These are phyloP conservation scores for Stemphylium lycopersici DNA, from an alignment of 2,329 filamentous ascomycete genomes.

Conservation along the genomic window DNA sequence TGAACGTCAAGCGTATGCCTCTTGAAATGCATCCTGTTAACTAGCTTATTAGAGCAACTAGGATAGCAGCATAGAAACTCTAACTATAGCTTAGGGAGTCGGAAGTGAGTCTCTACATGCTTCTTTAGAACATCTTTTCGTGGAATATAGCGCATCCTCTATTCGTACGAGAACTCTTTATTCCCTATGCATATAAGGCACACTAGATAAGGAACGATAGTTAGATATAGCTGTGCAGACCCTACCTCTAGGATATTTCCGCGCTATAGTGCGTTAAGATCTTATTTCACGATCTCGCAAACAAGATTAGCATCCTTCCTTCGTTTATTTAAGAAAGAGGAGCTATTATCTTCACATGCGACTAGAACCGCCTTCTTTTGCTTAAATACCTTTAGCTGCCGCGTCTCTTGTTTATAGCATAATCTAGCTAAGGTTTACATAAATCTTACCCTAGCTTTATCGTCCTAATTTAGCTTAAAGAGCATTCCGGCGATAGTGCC, in stretches of 20 bases:
- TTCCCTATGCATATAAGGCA: slow-evolving; percentile 26
- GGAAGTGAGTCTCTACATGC: slow-evolving; percentile 20
- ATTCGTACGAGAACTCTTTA: slow-evolving; percentile 15
- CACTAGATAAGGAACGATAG: slow-evolving; percentile 9
- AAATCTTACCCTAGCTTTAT: slow-evolving; percentile 18
- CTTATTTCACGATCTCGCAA: slow-evolving; percentile 7
- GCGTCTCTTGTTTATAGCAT: slow-evolving; percentile 20
- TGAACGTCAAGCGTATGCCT: slow-evolving; percentile 23
- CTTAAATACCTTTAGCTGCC: slow-evolving; percentile 16
- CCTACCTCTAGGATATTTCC: slow-evolving; percentile 6
- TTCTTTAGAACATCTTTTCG: slow-evolving; percentile 24
- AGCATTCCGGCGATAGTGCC: slow-evolving; percentile 22
- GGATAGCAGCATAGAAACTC: slow-evolving; percentile 19
- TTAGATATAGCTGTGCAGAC: slow-evolving; percentile 10
- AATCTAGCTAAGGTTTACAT: slow-evolving; percentile 19
- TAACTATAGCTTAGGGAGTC: slow-evolving; percentile 14
- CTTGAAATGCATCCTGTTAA: slow-evolving; percentile 21
- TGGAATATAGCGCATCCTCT: slow-evolving; percentile 12
- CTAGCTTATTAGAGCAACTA: slow-evolving; percentile 13
- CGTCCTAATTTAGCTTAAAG: slow-evolving; percentile 23
- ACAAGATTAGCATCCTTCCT: slow-evolving; percentile 7
- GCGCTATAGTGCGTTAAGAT: slow-evolving; percentile 3
- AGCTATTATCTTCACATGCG: slow-evolving; percentile 5
- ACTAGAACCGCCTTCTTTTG: slow-evolving; percentile 5
- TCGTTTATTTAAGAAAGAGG: slow-evolving; percentile 7